Conservation (phyloP, 495 filamentous ascomycete species). For the Aspergillus conjunctus region DNA sequence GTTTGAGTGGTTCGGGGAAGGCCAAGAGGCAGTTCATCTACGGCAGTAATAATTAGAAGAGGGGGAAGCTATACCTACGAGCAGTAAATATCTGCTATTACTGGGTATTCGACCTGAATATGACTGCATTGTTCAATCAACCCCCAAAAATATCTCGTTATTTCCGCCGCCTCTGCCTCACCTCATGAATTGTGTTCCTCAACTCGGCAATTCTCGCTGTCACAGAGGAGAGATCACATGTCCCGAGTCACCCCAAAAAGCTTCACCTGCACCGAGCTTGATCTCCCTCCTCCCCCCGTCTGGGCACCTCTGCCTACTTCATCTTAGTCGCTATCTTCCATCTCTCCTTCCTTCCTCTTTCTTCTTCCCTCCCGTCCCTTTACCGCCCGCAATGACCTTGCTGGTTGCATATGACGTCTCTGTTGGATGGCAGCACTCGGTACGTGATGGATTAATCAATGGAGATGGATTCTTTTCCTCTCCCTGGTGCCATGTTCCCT, state of each 20-base stretch:
- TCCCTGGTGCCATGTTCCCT: no score
- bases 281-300: slow-evolving; percentile 18
- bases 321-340: slow-evolving; percentile 13
- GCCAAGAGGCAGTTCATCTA: background rate
- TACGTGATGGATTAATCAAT: slow-evolving; percentile 34
- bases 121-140: no score
- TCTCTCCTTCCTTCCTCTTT: slow-evolving; percentile 15
- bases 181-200: background rate
- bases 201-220: slow-evolving; percentile 15
- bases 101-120: no score
- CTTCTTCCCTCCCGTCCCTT: slow-evolving; percentile 1
- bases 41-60: background rate
- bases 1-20: slow-evolving; percentile 1
- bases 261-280: slow-evolving; percentile 24
- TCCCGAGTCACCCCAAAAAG: slow-evolving; percentile 23
- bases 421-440: slow-evolving; percentile 67
- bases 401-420: slow-evolving; percentile 40
- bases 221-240: slow-evolving; percentile 25
- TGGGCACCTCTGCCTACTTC: slow-evolving; percentile 13
- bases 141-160: background rate
- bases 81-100: background rate
- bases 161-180: background rate
- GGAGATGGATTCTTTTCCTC: background rate
- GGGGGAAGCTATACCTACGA: background rate
- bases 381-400: slow-evolving; percentile 38